Conservation (phyloP, 257 asterid genomes). For the Ehretia macrophylla region DNA sequence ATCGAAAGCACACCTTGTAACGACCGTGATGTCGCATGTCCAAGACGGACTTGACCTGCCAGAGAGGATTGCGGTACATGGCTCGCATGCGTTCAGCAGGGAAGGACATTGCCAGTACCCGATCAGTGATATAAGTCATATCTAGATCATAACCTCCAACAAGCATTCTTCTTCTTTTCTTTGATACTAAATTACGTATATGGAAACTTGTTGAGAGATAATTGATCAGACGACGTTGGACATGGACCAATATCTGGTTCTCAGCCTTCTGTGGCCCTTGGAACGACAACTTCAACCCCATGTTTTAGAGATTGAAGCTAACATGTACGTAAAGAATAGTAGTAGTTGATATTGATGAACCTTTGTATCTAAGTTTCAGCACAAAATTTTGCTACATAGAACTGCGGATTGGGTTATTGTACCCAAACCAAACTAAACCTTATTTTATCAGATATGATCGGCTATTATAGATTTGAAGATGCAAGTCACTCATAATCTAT, state of each 20-base stretch:
- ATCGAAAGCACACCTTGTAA: constrained; percentile 62
- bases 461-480: too few relatives aligned
- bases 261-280: constrained; percentile 25
- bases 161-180: constrained; percentile 65
- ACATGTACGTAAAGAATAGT: background rate
- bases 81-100: constrained; percentile 81
- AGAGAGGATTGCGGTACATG: constrained; percentile 72
- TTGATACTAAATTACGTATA: constrained; percentile 70
- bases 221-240: constrained; percentile 31
- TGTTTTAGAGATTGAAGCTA: constrained; percentile 4
- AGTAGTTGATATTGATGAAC: too few relatives aligned
- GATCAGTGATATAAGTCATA: constrained; percentile 74
- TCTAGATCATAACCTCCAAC: constrained; percentile 86
- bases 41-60: constrained; percentile 79
- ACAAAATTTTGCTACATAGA: too few relatives aligned
- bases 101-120: constrained; percentile 71
- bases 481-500: too few relatives aligned
- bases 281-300: constrained; percentile 64
- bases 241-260: constrained; percentile 6
- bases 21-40: constrained; percentile 70
- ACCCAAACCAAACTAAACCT: too few relatives aligned
- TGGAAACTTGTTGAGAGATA: constrained; percentile 42
- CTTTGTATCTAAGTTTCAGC: too few relatives aligned
- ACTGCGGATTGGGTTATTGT: too few relatives aligned
- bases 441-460: too few relatives aligned